These are phyloP conservation scores for Diutina scorzettiae DNA, from an alignment of 1,139 yeast genomes.

Conservation along the genomic window DNA sequence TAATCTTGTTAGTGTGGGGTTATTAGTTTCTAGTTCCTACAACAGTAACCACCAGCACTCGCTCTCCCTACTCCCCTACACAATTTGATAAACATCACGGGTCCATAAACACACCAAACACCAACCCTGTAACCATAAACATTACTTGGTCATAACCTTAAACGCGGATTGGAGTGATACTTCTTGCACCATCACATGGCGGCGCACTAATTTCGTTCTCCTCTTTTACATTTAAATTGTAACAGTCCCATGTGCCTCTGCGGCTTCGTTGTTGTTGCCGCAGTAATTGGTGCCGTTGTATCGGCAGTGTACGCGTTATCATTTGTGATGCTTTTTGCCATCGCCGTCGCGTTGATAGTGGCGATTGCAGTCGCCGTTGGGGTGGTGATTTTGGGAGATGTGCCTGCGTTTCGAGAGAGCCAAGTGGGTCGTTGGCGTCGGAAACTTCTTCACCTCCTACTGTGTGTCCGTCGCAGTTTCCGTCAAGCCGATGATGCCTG, in stretches of 20 bases:
- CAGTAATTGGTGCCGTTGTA: not conserved
- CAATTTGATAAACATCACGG: too few species aligned
- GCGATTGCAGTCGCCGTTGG: not conserved
- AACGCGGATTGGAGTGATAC: too few species aligned
- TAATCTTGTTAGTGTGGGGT: too few species aligned
- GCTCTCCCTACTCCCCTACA: too few species aligned
- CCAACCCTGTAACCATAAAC: too few species aligned
- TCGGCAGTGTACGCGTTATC: not conserved
- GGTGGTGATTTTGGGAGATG: conserved; percentile 34
- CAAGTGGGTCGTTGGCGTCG: conserved; percentile 10
- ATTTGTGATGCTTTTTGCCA: conserved; percentile 6
- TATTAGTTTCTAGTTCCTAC: too few species aligned
- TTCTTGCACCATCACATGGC: too few species aligned
- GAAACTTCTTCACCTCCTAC: not conserved
- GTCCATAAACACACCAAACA: too few species aligned
- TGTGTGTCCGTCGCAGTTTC: not conserved
- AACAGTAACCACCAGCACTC: too few species aligned
- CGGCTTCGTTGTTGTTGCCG: not conserved
- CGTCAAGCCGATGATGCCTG: not conserved
- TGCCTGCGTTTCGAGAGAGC: conserved; percentile 34
- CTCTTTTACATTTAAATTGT: too few species aligned
- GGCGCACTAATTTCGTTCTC: too few species aligned
- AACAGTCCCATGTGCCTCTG: not conserved
- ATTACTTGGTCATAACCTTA: too few species aligned
- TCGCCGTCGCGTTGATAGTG: conserved; percentile 7